Conservation (phyloP, 805 yeast species). For the Wickerhamiella allomyrinae region DNA sequence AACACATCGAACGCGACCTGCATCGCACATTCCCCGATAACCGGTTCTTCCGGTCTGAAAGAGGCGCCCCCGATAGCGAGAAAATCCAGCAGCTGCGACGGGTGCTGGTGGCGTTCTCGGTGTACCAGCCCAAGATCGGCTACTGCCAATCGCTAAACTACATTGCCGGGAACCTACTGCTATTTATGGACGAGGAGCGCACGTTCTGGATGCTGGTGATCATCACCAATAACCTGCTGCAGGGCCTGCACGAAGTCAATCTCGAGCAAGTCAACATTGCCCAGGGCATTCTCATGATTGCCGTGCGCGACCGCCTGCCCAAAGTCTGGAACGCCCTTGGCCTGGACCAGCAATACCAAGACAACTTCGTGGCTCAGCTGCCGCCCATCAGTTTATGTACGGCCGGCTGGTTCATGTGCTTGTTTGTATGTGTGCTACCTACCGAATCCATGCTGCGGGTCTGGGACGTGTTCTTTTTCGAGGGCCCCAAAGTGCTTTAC, state of each 20-base stretch:
- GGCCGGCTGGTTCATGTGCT: conserved; percentile 96
- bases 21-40: conserved; percentile 94
- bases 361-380: conserved; percentile 45
- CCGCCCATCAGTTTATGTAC: conserved; percentile 91
- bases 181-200: conserved; percentile 79
- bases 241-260: conserved; percentile 81
- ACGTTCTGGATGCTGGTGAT: conserved; percentile 95
- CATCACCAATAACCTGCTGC: conserved; percentile 68
- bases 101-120: conserved; percentile 70
- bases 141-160: conserved; percentile 93
- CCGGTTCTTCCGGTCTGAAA: conserved; percentile 56
- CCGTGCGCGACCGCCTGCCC: conserved; percentile 73
- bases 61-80: neutral
- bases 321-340: conserved; percentile 52
- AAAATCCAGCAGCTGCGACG: conserved; percentile 61
- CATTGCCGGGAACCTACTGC: conserved; percentile 68
- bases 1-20: conserved; percentile 85
- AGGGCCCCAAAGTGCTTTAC: conserved; percentile 76
- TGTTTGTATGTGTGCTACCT: conserved; percentile 83
- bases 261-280: conserved; percentile 90
- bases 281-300: conserved; percentile 85
- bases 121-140: conserved; percentile 78
- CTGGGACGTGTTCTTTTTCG: conserved; percentile 92
- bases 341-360: conserved; percentile 29
- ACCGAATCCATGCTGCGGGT: conserved; percentile 75